Evolutionary conservation across 2,329 filamentous ascomycete species (phyloP), one percentile per base, ranked within the genome.

Genomic region (Aspergillus sp.): DNA sequence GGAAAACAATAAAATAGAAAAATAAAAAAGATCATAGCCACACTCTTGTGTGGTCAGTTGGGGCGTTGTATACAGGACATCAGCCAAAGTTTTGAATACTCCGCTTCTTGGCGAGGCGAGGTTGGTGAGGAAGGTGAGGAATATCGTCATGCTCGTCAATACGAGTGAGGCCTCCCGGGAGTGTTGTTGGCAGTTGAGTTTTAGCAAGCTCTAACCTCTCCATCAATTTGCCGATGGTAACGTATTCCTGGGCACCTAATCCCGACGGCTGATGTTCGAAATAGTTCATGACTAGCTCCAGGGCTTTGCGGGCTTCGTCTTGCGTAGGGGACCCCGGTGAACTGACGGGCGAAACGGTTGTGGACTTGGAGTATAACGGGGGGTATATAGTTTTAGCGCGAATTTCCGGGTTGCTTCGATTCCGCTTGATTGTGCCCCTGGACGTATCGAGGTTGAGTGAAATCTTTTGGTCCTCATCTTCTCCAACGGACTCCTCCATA

Each of bases 241-340:
- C 74, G 71, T 89, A 93, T 62, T 97, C 93, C 47, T 91, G 84
- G 68, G 95, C 90, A 15, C 90, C 85, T 33, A 91, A 83, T 1
- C 86, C 88, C 0, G 81, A 76, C 12, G 87, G 85, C 64, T 89
- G 84, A 59, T 87, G 86, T 66, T 91, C 84, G 71, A 97, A 89
- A 70, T 93, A 96, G 59, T 78, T 88, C 71, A 96, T 83, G 19
- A 97, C 85, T 2, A 93, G 87, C 67, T 93, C 88, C 4, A 96
- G 83, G 1, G 93, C 93, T 51, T 86, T 83, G 40, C 90, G 84
- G 4, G 93, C 93, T 72, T 98, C 92, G 66, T 97, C 92, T 64
- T 92, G 89, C 0, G 88, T 91, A 0, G 89, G 89, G 2, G 89
- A 89, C 27, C 76, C 83, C 1, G 87, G 82, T 50, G 85, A 82